phyloP scores from a whole-genome alignment of 2,329 filamentous ascomycete genomes.

The Diaporthe citrichinensis region DNA sequence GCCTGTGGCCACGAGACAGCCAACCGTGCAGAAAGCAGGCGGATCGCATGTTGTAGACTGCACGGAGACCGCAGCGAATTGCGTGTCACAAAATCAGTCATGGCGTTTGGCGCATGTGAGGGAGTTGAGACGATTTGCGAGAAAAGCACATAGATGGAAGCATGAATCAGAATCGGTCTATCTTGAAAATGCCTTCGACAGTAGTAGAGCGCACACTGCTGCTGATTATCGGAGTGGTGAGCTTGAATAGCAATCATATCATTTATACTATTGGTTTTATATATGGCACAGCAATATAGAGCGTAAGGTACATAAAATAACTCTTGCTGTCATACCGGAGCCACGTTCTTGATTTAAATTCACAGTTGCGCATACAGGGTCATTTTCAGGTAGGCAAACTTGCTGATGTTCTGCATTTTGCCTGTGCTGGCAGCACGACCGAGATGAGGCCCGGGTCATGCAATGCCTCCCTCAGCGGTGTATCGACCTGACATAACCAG shows the following conservation, averaged over 20 bases:
- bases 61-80: not conserved
- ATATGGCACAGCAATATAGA: not conserved
- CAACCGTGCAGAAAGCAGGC: not conserved
- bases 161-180: not conserved
- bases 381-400: not conserved
- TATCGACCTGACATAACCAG: slow-evolving; percentile 38
- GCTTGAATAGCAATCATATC: not conserved
- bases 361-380: not conserved
- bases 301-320: no score
- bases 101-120: slow-evolving; percentile 28
- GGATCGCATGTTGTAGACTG: no score
- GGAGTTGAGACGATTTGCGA: not conserved
- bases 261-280: no score
- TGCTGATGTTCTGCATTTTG: slow-evolving; percentile 6
- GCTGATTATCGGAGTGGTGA: not conserved
- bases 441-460: not conserved
- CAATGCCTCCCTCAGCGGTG: slow-evolving; percentile 33
- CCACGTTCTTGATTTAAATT: not conserved
- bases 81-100: not conserved
- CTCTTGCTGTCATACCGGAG: not conserved
- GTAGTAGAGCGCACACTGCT: not conserved
- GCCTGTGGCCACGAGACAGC: not conserved
- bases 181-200: not conserved
- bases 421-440: slow-evolving; percentile 3
- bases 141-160: not conserved